Base-by-base conservation (phyloP, 208 protist species). In the Porcisia deanei region DNA sequence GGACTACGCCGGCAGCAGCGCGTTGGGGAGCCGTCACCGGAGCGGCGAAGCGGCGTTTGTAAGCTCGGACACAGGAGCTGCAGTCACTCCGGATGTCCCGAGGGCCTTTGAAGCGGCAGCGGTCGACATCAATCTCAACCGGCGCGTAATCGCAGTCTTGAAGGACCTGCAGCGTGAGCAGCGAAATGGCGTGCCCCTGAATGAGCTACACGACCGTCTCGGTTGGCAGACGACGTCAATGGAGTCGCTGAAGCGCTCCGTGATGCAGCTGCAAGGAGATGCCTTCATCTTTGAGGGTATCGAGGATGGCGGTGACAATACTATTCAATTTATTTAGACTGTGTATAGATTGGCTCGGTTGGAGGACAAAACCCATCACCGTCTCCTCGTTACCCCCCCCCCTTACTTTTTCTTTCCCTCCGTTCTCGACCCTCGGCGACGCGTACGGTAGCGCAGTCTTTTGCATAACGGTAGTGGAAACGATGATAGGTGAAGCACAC, bases 121-220 rank as follows among this genome's bases (percentile, higher is more conserved):
- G 12, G 34, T 53, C n/a, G 77, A 81, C 52, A 39, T 82, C 37
- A 18, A 67, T 9, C 64, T 91, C 2, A 82, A 83, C 34, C 80
- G 75, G 3, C 83, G 78, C 20, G 85, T 96, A 1, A 70, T 84
- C 30, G 85, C 91, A 37, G 78, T 75, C 14, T 70, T 96, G 25
- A 89, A 86, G 64, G 76, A 54, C n/a, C 76, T 94, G 39, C 89
- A 94, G 77, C 81, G 89, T 8, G 89, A 96, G 79, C 89, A 91
- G 80, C 88, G 82, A 4, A 67, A 73, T 18, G 75, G 77, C 20
- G 83, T 92, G 3, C 60, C 75, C 34, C 69, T 96, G 61, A n/a
- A 65, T 3, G 92, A 96, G 58, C 43, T 96, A 52, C 84, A 85
- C 67, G 75, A 75, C 25, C 87, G 79, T 22, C 77, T 96, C 0